Evolutionary conservation across 139 green algal species (phyloP).

Genomic region (Bryopsis sp.): DNA sequence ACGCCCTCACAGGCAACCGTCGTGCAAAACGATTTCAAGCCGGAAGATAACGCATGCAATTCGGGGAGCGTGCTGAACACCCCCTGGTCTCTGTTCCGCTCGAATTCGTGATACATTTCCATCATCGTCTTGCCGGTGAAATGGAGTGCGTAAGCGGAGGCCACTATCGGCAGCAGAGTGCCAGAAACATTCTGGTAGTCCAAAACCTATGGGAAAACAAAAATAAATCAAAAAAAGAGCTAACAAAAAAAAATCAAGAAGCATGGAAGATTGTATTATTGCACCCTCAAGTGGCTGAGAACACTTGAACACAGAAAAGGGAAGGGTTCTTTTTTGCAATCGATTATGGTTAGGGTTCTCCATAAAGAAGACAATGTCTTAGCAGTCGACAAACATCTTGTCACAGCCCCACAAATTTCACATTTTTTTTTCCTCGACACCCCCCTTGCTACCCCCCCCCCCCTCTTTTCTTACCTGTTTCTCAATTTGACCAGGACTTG

Average conservation of each 20-base stretch:
- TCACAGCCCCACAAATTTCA: too few relatives aligned
- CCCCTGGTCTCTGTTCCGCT: conserved; percentile 52
- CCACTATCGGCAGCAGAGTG: conserved; percentile 74
- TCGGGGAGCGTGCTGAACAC: conserved; percentile 79
- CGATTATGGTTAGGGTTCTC: too few relatives aligned
- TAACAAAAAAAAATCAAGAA: background rate
- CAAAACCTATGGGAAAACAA: conserved; percentile 60
- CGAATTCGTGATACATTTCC: conserved; percentile 48
- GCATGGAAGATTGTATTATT: too few relatives aligned
- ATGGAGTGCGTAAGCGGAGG: conserved; percentile 71
- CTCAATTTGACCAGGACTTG: conserved; percentile 46
- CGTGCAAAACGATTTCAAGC: conserved; percentile 74
- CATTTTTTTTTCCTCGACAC: background rate
- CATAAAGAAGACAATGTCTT: too few relatives aligned
- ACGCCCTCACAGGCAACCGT: conserved; percentile 58
- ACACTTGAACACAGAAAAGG: background rate
- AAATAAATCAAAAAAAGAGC: background rate
- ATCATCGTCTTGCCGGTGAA: conserved; percentile 76
- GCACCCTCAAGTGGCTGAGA: too few relatives aligned
- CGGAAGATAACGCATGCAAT: conserved; percentile 75
- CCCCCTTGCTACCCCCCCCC: background rate
- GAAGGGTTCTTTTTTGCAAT: background rate
- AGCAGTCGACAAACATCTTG: too few relatives aligned
- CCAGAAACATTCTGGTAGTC: conserved; percentile 86
- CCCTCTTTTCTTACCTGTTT: conserved; percentile 36